These are phyloP conservation scores for Penicillium ochrochloron DNA, from an alignment of 495 filamentous ascomycete species.

Conservation along the genomic window DNA sequence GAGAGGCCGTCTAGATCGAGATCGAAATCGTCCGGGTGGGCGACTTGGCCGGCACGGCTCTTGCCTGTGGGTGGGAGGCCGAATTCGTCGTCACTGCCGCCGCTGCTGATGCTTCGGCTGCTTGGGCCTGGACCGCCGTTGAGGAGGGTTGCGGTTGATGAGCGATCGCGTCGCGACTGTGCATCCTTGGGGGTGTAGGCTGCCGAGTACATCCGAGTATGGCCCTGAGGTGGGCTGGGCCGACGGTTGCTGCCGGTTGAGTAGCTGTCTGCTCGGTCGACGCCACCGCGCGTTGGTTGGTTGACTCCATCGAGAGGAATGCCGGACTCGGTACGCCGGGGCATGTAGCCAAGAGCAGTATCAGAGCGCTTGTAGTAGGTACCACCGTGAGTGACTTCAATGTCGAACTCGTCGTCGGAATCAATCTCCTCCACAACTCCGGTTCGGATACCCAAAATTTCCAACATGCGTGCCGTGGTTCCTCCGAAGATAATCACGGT, in stretches of 20 bases:
- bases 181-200: constrained; percentile 53
- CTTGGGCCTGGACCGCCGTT: constrained; percentile 42
- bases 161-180: constrained; percentile 46
- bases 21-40: constrained; percentile 58
- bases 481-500: constrained; percentile 99
- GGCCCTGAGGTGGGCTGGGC: constrained; percentile 50
- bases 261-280: constrained; percentile 50
- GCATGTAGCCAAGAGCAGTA: constrained; percentile 72
- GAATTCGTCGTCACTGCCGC: constrained; percentile 58
- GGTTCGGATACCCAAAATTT: constrained; percentile 91
- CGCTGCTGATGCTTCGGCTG: constrained; percentile 52
- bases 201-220: constrained; percentile 62
- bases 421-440: constrained; percentile 96
- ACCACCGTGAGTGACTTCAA: constrained; percentile 77
- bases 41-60: constrained; percentile 61
- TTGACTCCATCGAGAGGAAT: constrained; percentile 59
- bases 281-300: constrained; percentile 33
- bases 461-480: constrained; percentile 97
- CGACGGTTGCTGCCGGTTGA: constrained; percentile 59
- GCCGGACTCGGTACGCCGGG: constrained; percentile 62
- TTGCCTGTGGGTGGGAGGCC: constrained; percentile 53
- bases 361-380: constrained; percentile 78
- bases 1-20: constrained; percentile 47
- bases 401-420: constrained; percentile 98
- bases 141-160: constrained; percentile 45